Evolutionary conservation across 805 yeast species (phyloP).

Genomic region (Isabelozyma rhagii): DNA sequence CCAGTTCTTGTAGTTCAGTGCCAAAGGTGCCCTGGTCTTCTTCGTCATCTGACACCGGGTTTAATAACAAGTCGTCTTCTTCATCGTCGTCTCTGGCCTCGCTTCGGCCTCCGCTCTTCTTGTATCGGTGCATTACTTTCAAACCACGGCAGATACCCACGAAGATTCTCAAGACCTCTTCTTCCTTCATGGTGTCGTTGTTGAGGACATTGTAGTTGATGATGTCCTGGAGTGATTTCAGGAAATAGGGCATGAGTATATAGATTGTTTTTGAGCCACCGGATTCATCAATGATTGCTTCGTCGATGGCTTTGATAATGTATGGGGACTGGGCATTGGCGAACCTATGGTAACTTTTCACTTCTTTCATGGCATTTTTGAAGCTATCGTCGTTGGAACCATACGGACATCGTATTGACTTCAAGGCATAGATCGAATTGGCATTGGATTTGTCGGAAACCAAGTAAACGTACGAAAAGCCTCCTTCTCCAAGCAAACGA

Average conservation of each 20-base stretch:
- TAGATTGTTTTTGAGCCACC: conserved; percentile 81
- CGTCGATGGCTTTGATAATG: conserved; percentile 68
- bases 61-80: conserved; percentile 22
- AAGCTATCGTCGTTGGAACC: conserved; percentile 69
- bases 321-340: conserved; percentile 51
- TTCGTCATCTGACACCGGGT: conserved; percentile 20
- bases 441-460: conserved; percentile 51
- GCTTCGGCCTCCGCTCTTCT: conserved; percentile 17
- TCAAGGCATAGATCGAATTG: conserved; percentile 62
- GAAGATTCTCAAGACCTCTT: conserved; percentile 59
- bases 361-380: conserved; percentile 68
- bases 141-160: conserved; percentile 74
- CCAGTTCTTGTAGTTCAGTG: conserved; percentile 54
- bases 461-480: conserved; percentile 80
- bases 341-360: conserved; percentile 71
- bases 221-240: conserved; percentile 72
- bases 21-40: conserved; percentile 19
- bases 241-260: conserved; percentile 76
- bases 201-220: conserved; percentile 63
- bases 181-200: conserved; percentile 52
- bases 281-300: conserved; percentile 63
- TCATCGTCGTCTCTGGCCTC: conserved; percentile 17
- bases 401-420: conserved; percentile 83
- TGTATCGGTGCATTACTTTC: conserved; percentile 69
- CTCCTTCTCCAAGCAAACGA: conserved; percentile 85